A percentile compares a stretch with the other conserved stretches of the same genome.
These are phyloP conservation scores for Neonectria punicea DNA, from an alignment of 2,329 filamentous ascomycete species.

Conservation along the genomic window DNA sequence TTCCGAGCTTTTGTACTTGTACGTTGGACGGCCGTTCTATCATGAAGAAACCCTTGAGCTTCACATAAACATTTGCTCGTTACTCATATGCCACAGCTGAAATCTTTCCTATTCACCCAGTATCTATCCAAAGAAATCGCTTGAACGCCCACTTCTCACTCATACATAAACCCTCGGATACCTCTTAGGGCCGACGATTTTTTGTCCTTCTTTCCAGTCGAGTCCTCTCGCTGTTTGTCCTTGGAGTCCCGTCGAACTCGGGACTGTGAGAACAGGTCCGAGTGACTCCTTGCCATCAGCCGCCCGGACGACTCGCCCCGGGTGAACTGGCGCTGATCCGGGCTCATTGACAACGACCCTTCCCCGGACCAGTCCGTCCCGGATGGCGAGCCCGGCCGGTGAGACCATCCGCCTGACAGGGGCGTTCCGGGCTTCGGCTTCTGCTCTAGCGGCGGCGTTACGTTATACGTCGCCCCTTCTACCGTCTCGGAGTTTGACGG, in stretches of 20 bases:
- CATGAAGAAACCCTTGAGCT: background rate
- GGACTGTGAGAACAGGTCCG: constrained; percentile 51
- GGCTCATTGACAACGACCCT: constrained; percentile 44
- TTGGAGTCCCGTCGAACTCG: constrained; percentile 60
- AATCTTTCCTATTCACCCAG: background rate
- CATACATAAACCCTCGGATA: constrained; percentile 52
- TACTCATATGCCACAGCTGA: background rate
- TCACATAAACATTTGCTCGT: background rate
- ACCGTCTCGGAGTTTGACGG: constrained; percentile 57
- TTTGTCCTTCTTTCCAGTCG: constrained; percentile 49
- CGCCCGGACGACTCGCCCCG: constrained; percentile 53
- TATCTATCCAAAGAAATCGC: constrained; percentile 2
- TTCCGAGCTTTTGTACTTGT: background rate
- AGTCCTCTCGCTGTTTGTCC: constrained; percentile 58
- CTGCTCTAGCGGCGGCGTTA: constrained; percentile 55
- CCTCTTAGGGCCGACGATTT: constrained; percentile 53
- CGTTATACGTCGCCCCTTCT: constrained; percentile 56
- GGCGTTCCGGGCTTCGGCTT: constrained; percentile 45
- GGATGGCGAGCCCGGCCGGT: constrained; percentile 53
- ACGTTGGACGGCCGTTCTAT: background rate
- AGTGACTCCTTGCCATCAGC: constrained; percentile 34
- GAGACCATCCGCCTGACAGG: constrained; percentile 42
- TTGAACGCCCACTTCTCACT: constrained; percentile 26
- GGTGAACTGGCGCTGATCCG: constrained; percentile 57
- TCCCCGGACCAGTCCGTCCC: constrained; percentile 46